Base-by-base conservation (phyloP, 441 rosid genomes). In the Croton setiger region DNA sequence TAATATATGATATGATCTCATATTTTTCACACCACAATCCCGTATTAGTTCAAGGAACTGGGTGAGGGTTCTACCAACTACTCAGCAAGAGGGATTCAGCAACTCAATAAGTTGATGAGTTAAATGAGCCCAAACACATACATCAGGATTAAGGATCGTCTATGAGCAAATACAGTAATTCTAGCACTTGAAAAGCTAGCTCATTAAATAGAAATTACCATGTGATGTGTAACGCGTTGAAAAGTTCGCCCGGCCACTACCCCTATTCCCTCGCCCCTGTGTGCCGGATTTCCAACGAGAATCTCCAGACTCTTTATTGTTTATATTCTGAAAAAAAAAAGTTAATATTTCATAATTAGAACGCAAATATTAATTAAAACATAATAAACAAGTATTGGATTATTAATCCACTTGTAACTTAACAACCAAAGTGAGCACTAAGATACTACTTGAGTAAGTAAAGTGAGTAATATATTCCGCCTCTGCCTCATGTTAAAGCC, bases 281-380 rank as follows among this genome's bases (percentile, higher is more conserved):
- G 80, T 76, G 69, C 91, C 81, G 75, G 91, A 77, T 79, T 83
- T 87, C 95, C 95, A 77, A 52, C 80, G 91, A 68, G 92, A 44
- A 71, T 91, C 98, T 56, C 84, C 83, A 64, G 90, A 71, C 76
- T 85, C 97, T 83, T 74, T 88, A 82, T 66, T 85, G 84, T 73
- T 80, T 54, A 33, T 60, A 79, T 71, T 88, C 97, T 93, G 90
- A 21, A 69, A 39, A 66, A 52, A 52, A 64, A 8, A 62, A 44
- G 31, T 17, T 14, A 56, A 58, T 37, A 52, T 7, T 53, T 15
- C 56, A 10, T 18, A 36, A 63, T 20, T 21, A 56, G 43, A 72
- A 2, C 27, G 33, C 49, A 41, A 65, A n/a, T 51, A 41, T 53
- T 58, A 51, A 27, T 10, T 13, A 7, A 48, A 49, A 9, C 17